Base-by-base conservation (phyloP, 2,329 filamentous ascomycete genomes). In the Alternaria tenuissima region DNA sequence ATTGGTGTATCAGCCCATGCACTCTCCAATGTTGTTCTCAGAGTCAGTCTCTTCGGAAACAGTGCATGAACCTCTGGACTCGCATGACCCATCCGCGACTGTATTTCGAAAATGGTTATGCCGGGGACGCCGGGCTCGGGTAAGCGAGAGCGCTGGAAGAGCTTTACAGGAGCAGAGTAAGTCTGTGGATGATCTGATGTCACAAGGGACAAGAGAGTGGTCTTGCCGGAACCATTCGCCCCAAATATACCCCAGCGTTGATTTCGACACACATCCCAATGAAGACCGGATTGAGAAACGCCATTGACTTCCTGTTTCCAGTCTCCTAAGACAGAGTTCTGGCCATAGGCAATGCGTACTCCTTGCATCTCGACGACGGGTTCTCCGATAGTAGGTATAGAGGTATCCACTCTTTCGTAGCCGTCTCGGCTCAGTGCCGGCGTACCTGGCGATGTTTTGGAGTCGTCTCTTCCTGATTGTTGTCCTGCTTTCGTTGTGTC, bases 111-210 rank as follows among this genome's bases (percentile, higher is more conserved):
- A 59, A 97, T 91, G 0, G 92, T 96, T 34, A 98, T 88, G 0
- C 92, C 93, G 0, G 86, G 85, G 55, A 87, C 77, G 0, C 90
- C 91, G 0, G 87, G 86, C 56, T 91, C 87, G 0, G 94, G 93
- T 0, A 97, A 83, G 20, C 95, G 88, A 55, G 90, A 90, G 22
- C 88, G 88, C 1, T 93, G 93, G 75, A 99, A 98, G 14, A 97
- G 84, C 68, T 87, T 90, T 62, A 99, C 90, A 0, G 94, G 94
- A 24, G 94, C 87, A 0, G 92, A 92, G 77, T 98, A 99, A 0
- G 94, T 89, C 78, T 98, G 94, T 0, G 95, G 95, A 71, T 99
- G 95, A 73, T 99, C 95, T 1, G 94, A 98, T 61, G 92, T 96
- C 60, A 99, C 91, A 6, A 99, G 85, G 5, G 93, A 95, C 28